Evolutionary conservation across 1,284 basidiomycete genomes (phyloP), one percentile per base, ranked within the genome.

Genomic region (Ceraceosorus bombacis): DNA sequence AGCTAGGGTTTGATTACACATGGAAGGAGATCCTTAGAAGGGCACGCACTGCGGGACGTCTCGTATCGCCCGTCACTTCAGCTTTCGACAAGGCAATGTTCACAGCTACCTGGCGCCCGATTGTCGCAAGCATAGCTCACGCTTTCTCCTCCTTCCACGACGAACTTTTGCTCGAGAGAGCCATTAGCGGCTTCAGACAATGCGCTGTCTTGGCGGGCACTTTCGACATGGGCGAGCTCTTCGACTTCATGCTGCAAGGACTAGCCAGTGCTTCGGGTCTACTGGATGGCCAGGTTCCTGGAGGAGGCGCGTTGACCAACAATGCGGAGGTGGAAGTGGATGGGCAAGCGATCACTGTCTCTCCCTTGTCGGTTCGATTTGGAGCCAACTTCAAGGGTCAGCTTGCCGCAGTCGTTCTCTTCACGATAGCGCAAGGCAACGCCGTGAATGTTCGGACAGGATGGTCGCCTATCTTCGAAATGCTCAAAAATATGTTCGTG

Each of bases 371-470:
- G 0, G 86, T 96, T 58, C 87, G 86, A 66, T 98, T 99, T 73
- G 95, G 95, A 48, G 89, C 88, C 54, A 92, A 93, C 78, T 90
- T 97, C 81, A 90, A 93, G 77, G 88, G 90, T 6, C 95, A 99
- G 74, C 82, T 99, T 17, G 95, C 95, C 0, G 92, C 94, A 9
- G 94, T 98, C 8, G 91, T 98, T 4, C 79, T 98, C 41, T 99
- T 99, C 80, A 95, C 93, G 61, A 96, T 98, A 58, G 90, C 95
- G 13, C 96, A 97, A 71, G 90, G 92, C 6, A 93, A 97, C 77
- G 90, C 90, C n/a, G 88, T 90, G 69, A 88, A 91, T 5, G 84
- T 99, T 58, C 85, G 92, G 43, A 88, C 91, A 76, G 92, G 94
- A 13, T 99, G 95, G 95, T 85, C 68, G 10, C 71, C 54, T 75